These are phyloP conservation scores for Colletotrichum lentis DNA, from an alignment of 2,329 filamentous ascomycete species.

Conservation along the genomic window DNA sequence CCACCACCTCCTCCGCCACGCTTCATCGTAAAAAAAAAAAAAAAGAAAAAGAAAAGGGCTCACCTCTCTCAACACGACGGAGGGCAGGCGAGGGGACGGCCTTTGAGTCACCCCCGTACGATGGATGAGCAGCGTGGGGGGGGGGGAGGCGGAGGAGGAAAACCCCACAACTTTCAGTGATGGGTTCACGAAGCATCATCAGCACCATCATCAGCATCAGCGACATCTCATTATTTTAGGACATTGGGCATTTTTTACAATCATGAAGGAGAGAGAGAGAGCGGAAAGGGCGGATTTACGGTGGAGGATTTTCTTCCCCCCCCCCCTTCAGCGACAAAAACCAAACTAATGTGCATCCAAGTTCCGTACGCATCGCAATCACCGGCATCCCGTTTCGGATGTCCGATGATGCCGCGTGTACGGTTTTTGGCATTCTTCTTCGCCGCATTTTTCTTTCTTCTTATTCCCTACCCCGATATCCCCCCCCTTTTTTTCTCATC, in stretches of 20 bases:
- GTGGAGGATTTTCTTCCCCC: conserved; percentile 3
- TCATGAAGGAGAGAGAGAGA: neutral
- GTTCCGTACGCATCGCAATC: neutral
- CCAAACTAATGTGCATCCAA: conserved; percentile 22
- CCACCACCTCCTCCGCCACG: too few species aligned
- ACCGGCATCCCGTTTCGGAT: neutral
- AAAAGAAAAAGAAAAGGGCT: too few species aligned
- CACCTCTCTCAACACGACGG: neutral
- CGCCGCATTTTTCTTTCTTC: conserved; percentile 1
- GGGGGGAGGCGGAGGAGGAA: neutral
- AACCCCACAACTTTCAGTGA: conserved; percentile 18
- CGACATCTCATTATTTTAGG: conserved; percentile 1
- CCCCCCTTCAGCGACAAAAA: neutral
- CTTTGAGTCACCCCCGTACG: neutral
- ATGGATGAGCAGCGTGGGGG: neutral
- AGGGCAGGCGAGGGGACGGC: neutral
- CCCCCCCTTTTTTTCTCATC: too few species aligned
- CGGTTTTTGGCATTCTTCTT: conserved; percentile 19
- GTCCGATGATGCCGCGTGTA: neutral
- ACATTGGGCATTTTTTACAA: conserved; percentile 23
- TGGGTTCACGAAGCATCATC: conserved; percentile 28
- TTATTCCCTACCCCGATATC: conserved; percentile 17
- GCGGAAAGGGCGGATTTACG: neutral
- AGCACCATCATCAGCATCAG: conserved; percentile 26
- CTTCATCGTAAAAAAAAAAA: neutral